Conservation (phyloP, 768 basidiomycete genomes). For the Cyathus striatus region DNA sequence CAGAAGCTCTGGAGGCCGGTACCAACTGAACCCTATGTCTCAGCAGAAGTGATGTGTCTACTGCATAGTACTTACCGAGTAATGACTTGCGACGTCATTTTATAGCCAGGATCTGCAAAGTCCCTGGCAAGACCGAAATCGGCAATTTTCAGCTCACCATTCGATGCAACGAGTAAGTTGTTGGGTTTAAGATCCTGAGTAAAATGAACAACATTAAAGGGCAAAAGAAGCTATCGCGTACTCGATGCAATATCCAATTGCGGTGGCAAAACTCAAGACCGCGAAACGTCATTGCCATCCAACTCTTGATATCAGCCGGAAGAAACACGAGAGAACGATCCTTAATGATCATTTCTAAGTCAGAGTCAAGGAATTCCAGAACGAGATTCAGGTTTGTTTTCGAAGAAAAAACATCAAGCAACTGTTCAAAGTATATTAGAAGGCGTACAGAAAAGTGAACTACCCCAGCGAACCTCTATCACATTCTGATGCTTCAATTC, state of each 20-base stretch:
- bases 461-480: conserved; percentile 62
- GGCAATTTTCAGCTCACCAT: conserved; percentile 92
- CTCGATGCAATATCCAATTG: conserved; percentile 90
- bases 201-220: conserved; percentile 1
- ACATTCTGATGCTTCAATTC: conserved; percentile 93
- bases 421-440: conserved; percentile 35
- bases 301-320: conserved; percentile 94
- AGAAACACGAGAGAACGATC: conserved; percentile 89
- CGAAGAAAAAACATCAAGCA: conserved; percentile 94
- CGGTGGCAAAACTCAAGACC: conserved; percentile 98
- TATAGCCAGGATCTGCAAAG: conserved; percentile 89
- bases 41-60: conserved; percentile 1
- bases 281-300: conserved; percentile 98
- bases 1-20: conserved; percentile 92
- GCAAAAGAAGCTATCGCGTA: conserved; percentile 28
- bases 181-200: conserved; percentile 95
- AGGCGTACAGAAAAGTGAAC: neutral
- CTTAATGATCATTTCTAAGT: conserved; percentile 95
- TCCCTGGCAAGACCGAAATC: conserved; percentile 99
- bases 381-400: conserved; percentile 97
- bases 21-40: conserved; percentile 66
- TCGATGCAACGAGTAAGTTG: conserved; percentile 88
- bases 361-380: conserved; percentile 92
- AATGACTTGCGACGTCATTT: conserved; percentile 98
- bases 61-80: conserved; percentile 62